Conservation (phyloP, 2,329 filamentous ascomycete species). For the Ophiostoma tasmaniense region DNA sequence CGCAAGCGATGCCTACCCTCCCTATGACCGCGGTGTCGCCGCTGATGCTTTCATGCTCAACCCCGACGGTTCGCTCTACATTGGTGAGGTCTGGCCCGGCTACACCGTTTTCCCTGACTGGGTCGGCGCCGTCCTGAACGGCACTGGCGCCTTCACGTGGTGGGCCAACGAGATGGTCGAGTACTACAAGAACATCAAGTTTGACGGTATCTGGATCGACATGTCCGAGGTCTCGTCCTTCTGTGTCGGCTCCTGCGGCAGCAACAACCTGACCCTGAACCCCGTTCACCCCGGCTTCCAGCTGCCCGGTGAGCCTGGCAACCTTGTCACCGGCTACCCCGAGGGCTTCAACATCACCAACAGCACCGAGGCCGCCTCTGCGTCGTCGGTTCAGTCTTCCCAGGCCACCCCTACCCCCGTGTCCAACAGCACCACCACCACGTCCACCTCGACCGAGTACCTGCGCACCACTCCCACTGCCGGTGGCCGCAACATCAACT, state of each 20-base stretch:
- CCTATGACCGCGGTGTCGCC: conserved; percentile 54
- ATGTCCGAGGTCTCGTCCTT: conserved; percentile 46
- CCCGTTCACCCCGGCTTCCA: conserved; percentile 58
- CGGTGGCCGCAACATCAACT: conserved; percentile 58
- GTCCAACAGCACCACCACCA: background rate
- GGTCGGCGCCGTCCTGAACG: conserved; percentile 49
- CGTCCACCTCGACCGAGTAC: conserved; percentile 36
- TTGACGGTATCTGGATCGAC: conserved; percentile 49
- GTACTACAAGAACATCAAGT: conserved; percentile 33
- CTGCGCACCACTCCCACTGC: conserved; percentile 52
- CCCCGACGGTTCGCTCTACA: conserved; percentile 47
- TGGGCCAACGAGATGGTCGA: conserved; percentile 50
- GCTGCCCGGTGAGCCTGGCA: conserved; percentile 56
- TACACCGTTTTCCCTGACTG: conserved; percentile 63
- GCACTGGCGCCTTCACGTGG: conserved; percentile 48
- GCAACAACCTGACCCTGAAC: conserved; percentile 54
- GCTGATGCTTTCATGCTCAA: conserved; percentile 48
- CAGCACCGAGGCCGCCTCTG: conserved; percentile 55
- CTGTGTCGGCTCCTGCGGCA: conserved; percentile 60
- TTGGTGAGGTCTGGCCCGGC: conserved; percentile 67
- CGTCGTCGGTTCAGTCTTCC: conserved; percentile 41
- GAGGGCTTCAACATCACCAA: conserved; percentile 64
- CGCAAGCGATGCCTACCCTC: conserved; percentile 53
- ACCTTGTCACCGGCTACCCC: conserved; percentile 52
- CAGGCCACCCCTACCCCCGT: conserved; percentile 24